These are phyloP conservation scores for Herpetomonas muscarum DNA, from an alignment of 208 protist species.

Conservation along the genomic window DNA sequence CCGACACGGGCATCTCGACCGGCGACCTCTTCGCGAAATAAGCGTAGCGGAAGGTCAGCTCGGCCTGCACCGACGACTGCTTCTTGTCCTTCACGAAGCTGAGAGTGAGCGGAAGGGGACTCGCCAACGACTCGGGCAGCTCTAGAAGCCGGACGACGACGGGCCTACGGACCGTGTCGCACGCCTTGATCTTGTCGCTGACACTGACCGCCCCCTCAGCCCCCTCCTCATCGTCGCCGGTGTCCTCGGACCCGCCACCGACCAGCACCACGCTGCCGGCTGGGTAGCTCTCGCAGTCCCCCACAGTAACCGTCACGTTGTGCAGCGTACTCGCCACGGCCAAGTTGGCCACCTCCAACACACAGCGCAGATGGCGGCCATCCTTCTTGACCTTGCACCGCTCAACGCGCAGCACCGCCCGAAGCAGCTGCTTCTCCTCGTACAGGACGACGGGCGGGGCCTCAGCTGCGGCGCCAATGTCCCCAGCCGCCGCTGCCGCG, in stretches of 20 bases:
- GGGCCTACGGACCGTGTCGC: background rate
- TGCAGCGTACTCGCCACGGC: constrained; percentile 22
- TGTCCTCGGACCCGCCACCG: background rate
- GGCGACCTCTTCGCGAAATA: constrained; percentile 54
- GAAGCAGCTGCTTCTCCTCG: constrained; percentile 25
- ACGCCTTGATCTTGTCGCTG: background rate
- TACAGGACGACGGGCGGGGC: constrained; percentile 28
- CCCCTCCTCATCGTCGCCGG: background rate
- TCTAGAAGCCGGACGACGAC: background rate
- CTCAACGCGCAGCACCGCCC: constrained; percentile 21
- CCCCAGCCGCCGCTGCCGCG: background rate
- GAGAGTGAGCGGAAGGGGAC: constrained; percentile 26
- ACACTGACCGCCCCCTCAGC: background rate
- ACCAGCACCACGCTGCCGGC: constrained; percentile 7
- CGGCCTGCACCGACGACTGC: constrained; percentile 1
- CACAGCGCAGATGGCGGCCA: constrained; percentile 29
- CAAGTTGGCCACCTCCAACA: constrained; percentile 39
- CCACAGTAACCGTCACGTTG: constrained; percentile 19
- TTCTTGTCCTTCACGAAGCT: constrained; percentile 42
- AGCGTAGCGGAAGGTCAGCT: constrained; percentile 37
- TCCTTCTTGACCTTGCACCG: constrained; percentile 46
- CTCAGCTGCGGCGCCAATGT: constrained; percentile 1
- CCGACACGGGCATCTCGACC: constrained; percentile 13
- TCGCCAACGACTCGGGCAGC: background rate
- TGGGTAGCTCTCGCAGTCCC: constrained; percentile 12